Percentiles rank a stretch among this genome's conserved stretches.
These are phyloP conservation scores for Pleurotus djamor DNA, from an alignment of 768 basidiomycete species.

Conservation along the genomic window DNA sequence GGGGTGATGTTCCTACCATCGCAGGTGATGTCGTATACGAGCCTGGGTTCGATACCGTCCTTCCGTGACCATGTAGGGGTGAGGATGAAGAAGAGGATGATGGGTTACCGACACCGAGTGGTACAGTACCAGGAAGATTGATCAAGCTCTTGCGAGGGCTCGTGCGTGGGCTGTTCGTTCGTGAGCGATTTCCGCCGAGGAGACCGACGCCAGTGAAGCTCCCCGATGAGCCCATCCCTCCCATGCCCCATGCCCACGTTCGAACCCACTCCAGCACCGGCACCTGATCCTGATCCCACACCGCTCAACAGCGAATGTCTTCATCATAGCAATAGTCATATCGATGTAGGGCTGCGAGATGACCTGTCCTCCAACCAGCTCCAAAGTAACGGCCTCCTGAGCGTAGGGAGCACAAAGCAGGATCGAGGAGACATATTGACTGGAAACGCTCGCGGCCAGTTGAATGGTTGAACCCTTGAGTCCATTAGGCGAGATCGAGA, in stretches of 20 bases:
- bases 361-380: conserved; percentile 91
- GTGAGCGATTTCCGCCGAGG: conserved; percentile 1
- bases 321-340: conserved; percentile 99
- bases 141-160: conserved; percentile 1
- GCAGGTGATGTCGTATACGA: neutral
- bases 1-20: neutral
- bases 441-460: conserved; percentile 92
- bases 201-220: neutral
- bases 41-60: neutral
- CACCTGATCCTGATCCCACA: too few relatives aligned
- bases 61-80: too few relatives aligned
- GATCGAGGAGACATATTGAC: conserved; percentile 98
- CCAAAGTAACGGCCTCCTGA: conserved; percentile 73
- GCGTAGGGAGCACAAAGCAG: conserved; percentile 97
- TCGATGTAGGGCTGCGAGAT: conserved; percentile 99
- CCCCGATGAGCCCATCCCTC: neutral
- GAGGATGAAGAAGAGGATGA: too few relatives aligned
- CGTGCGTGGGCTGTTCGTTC: conserved; percentile 3
- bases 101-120: neutral
- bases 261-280: too few relatives aligned
- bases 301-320: conserved; percentile 82
- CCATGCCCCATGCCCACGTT: too few relatives aligned
- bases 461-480: conserved; percentile 80
- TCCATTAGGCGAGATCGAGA: conserved; percentile 81
- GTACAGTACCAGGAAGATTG: neutral